Evolutionary conservation across 2,329 filamentous ascomycete species (phyloP).

Genomic region (Pestalotiopsis sp.): DNA sequence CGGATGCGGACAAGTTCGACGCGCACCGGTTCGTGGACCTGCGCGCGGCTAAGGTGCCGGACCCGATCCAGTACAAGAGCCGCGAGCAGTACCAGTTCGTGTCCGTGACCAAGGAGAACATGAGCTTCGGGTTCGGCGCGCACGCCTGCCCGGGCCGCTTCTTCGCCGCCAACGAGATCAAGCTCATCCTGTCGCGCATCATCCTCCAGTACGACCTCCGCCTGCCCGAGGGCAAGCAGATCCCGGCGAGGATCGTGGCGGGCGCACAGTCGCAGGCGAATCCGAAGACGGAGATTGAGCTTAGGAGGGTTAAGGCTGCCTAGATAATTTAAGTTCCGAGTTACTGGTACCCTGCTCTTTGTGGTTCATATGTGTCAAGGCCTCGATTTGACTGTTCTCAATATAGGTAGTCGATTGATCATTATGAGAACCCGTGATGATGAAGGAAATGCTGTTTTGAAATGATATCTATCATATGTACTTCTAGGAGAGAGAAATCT

Average conservation of each 20-base stretch:
- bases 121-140: constrained; percentile 41
- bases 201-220: constrained; percentile 40
- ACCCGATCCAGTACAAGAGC: constrained; percentile 26
- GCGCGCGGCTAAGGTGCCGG: constrained; percentile 27
- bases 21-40: constrained; percentile 35
- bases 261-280: constrained; percentile 18
- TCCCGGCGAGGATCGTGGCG: constrained; percentile 19
- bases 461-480: background rate
- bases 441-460: too few relatives aligned
- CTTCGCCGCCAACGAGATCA: constrained; percentile 46
- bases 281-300: constrained; percentile 20
- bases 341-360: too few relatives aligned
- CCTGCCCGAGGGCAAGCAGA: constrained; percentile 25
- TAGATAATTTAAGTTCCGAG: too few relatives aligned
- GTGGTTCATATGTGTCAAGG: too few relatives aligned
- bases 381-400: too few relatives aligned
- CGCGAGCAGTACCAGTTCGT: constrained; percentile 42
- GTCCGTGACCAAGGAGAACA: constrained; percentile 31
- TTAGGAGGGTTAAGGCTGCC: constrained; percentile 16
- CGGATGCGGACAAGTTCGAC: constrained; percentile 34
- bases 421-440: too few relatives aligned
- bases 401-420: too few relatives aligned
- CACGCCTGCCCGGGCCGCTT: constrained; percentile 42
- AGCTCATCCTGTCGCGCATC: constrained; percentile 39
- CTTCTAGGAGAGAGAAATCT: background rate